A percentile compares a stretch with the other conserved stretches of the same genome.
Conservation (phyloP, 116 monocot genomes). For the Zostera marina region DNA sequence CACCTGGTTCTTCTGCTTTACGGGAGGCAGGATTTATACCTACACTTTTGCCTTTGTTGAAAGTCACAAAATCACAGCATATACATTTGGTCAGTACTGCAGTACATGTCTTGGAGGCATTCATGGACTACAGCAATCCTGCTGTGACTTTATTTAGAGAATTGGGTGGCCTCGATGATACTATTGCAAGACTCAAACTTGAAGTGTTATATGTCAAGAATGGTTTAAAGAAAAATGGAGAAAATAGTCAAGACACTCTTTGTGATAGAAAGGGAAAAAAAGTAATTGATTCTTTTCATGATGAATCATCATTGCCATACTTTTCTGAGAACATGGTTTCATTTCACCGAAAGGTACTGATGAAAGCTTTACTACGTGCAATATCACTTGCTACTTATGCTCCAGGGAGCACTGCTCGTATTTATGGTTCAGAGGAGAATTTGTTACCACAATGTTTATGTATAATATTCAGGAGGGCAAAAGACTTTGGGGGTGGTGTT, state of each 20-base stretch:
- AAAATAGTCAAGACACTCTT: slow-evolving; percentile 3
- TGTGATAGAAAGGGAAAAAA: slow-evolving; percentile 35
- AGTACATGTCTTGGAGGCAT: slow-evolving; percentile 54
- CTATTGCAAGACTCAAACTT: slow-evolving; percentile 45
- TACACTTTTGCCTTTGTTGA: slow-evolving; percentile 57
- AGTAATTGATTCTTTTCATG: slow-evolving; percentile 10
- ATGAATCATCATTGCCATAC: slow-evolving; percentile 17
- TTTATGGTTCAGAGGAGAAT: slow-evolving; percentile 51
- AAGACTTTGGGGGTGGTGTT: slow-evolving; percentile 74
- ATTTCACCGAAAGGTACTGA: slow-evolving; percentile 36
- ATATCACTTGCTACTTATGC: slow-evolving; percentile 72
- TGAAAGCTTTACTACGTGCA: slow-evolving; percentile 58
- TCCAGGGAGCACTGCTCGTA: slow-evolving; percentile 42
- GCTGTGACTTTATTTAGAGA: slow-evolving; percentile 60
- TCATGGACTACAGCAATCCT: slow-evolving; percentile 67
- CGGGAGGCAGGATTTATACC: slow-evolving; percentile 70
- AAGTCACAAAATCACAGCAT: slow-evolving; percentile 54
- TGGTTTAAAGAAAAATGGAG: slow-evolving; percentile 20
- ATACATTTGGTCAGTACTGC: slow-evolving; percentile 58
- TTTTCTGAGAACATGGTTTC: slow-evolving; percentile 36
- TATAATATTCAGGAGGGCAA: slow-evolving; percentile 48
- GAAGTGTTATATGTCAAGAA: slow-evolving; percentile 40
- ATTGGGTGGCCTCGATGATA: slow-evolving; percentile 68
- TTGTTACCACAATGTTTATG: slow-evolving; percentile 46
- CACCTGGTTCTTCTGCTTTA: slow-evolving; percentile 64